phyloP scores from a whole-genome alignment of 345 rosid genomes.

The Tarenaya hassleriana region DNA sequence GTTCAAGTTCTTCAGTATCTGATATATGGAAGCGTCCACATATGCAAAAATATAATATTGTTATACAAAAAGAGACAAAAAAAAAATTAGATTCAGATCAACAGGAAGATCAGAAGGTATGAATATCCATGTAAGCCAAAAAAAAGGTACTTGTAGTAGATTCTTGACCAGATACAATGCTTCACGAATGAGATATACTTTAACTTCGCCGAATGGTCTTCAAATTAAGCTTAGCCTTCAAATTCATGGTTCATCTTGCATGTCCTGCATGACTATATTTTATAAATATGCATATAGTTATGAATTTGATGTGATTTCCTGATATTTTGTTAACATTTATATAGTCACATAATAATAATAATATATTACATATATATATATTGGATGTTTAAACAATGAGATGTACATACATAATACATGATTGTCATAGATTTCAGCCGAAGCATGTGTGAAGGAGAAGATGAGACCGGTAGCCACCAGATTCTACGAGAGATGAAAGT shows the following conservation, averaged over 20 bases:
- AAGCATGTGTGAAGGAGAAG: no score
- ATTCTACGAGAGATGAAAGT: conserved; percentile 64
- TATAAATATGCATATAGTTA: no score
- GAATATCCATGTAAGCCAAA: neutral
- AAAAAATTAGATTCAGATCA: conserved; percentile 18
- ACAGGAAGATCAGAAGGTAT: conserved; percentile 1
- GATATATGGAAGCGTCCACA: conserved; percentile 94
- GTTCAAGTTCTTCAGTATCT: conserved; percentile 93
- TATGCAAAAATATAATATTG: conserved; percentile 98
- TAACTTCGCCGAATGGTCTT: conserved; percentile 78
- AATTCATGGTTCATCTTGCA: conserved; percentile 1
- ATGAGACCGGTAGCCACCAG: conserved; percentile 69
- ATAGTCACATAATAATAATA: no score
- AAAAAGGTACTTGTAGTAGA: conserved; percentile 65
- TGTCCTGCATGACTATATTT: neutral
- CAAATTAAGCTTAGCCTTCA: neutral
- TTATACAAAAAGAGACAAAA: conserved; percentile 26
- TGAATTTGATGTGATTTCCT: no score
- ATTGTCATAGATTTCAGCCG: no score
- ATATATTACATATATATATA: no score
- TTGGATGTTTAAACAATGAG: no score
- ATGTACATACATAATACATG: no score
- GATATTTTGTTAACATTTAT: no score
- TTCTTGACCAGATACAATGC: conserved; percentile 90
- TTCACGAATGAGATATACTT: conserved; percentile 85